A percentile compares a stretch with the other conserved stretches of the same genome.
Conservation (phyloP, 306 rosid genomes). For the Canavalia ensiformis region DNA sequence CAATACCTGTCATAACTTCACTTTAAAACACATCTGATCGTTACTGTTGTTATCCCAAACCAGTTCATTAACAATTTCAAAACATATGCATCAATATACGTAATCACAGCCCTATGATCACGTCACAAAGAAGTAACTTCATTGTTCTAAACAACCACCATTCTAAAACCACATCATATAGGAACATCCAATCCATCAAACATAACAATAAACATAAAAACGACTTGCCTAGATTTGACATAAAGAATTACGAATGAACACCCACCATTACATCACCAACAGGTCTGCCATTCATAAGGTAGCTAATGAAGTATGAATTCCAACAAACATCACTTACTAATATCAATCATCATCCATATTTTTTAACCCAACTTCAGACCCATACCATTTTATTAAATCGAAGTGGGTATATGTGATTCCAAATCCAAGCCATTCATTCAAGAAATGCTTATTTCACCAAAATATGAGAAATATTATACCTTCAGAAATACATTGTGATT, state of each 20-base stretch:
- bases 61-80: slow-evolving; percentile 37
- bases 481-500: slow-evolving; percentile 66
- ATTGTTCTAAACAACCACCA: slow-evolving; percentile 47
- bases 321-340: slow-evolving; percentile 41
- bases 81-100: slow-evolving; percentile 27
- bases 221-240: slow-evolving; percentile 30
- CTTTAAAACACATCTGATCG: not conserved
- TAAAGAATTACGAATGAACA: slow-evolving; percentile 42
- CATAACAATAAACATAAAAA: slow-evolving; percentile 36
- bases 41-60: slow-evolving; percentile 21
- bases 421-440: slow-evolving; percentile 67
- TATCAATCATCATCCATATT: slow-evolving; percentile 50
- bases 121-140: slow-evolving; percentile 14
- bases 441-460: slow-evolving; percentile 58
- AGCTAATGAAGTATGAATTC: slow-evolving; percentile 39
- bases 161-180: slow-evolving; percentile 29
- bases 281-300: slow-evolving; percentile 45
- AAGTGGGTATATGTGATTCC: slow-evolving; percentile 55
- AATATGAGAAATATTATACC: slow-evolving; percentile 54
- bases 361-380: slow-evolving; percentile 46
- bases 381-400: slow-evolving; percentile 39
- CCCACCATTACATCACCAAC: slow-evolving; percentile 48
- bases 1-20: slow-evolving; percentile 19
- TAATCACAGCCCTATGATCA: slow-evolving; percentile 42
- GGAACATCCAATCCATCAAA: slow-evolving; percentile 40